Evolutionary conservation across 2,329 filamentous ascomycete species (phyloP), one percentile per base, ranked within the genome.

Genomic region (Pestalotiopsis fici): DNA sequence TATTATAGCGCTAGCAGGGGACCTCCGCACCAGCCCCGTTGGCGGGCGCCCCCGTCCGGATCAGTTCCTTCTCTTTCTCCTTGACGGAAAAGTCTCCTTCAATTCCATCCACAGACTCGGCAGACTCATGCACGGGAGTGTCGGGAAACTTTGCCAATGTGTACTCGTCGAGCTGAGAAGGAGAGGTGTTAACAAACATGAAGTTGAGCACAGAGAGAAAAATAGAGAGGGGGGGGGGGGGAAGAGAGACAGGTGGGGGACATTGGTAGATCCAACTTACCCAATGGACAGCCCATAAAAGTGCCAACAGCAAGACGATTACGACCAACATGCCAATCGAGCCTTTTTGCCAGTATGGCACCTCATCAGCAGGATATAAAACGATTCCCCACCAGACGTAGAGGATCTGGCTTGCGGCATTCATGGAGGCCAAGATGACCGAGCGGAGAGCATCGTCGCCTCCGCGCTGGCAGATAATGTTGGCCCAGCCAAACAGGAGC

Each of bases 301-400:
- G 66, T 31, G 12, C 68, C 1, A 71, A 57, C 68, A 71, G 66
- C 12, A 64, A 59, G 23, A 67, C 61, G 15, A 79, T 31, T 3
- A 64, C 37, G 2, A 64, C 61, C 12, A 64, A 73, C 74, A 80
- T 76, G 3, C 74, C 69, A 27, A 79, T 75, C 23, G 71, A 75
- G 1, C 78, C 78, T 23, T 77, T 78, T 59, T 71, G 71, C 77
- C 82, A 83, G 64, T 83, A 82, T 3, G 81, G 81, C 0, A 80
- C 81, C 67, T 83, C 79, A 4, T 75, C 76, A 0, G 80, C 81
- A 11, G 79, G 74, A 60, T 83, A 83, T 6, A 84, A 69, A 0
- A 76, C 71, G 5, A 84, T 81, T 0, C 81, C 82, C 82, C 82
- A 84, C 61, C 82, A 83, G 0, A 82, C 83, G 68, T 80, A 83